Conservation (phyloP, 1,284 basidiomycete genomes). For the Amylostereum areolatum region DNA sequence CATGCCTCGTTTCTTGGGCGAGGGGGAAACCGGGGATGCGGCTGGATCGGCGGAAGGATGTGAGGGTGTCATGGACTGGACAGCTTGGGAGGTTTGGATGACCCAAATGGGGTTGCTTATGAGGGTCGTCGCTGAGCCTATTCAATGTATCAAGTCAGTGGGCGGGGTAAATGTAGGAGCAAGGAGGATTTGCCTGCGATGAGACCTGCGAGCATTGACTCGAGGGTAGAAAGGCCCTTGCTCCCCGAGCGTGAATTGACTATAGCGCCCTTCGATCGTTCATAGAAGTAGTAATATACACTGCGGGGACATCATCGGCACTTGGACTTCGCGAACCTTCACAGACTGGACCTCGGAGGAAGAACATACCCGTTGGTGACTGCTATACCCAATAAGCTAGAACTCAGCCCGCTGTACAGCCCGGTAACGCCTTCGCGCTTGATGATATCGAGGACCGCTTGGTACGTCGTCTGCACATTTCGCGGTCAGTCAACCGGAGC, state of each 20-base stretch:
- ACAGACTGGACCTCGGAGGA: not conserved
- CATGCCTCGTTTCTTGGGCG: conserved; percentile 55
- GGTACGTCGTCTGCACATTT: conserved; percentile 39
- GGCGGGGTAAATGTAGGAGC: not conserved
- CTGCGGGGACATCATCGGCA: conserved; percentile 27
- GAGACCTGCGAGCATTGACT: conserved; percentile 87
- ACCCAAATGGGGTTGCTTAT: conserved; percentile 96
- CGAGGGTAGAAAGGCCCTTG: conserved; percentile 73
- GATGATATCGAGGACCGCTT: conserved; percentile 70
- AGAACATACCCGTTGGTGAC: conserved; percentile 79
- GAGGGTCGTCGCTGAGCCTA: conserved; percentile 87
- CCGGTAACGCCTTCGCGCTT: conserved; percentile 83
- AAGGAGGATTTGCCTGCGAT: conserved; percentile 56
- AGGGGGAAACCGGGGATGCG: conserved; percentile 18
- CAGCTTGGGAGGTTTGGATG: conserved; percentile 88
- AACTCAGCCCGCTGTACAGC: conserved; percentile 85
- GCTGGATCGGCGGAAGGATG: conserved; percentile 25
- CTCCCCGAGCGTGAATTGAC: conserved; percentile 51
- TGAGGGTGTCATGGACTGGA: conserved; percentile 40
- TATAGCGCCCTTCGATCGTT: conserved; percentile 54
- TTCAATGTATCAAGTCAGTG: not conserved
- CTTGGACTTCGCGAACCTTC: not conserved
- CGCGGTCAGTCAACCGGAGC: not conserved
- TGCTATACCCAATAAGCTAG: conserved; percentile 87
- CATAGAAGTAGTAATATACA: conserved; percentile 84